Evolutionary conservation across 2,329 filamentous ascomycete genomes (phyloP), one percentile per base, ranked within the genome.

Genomic region (Pochonia chlamydosporia): DNA sequence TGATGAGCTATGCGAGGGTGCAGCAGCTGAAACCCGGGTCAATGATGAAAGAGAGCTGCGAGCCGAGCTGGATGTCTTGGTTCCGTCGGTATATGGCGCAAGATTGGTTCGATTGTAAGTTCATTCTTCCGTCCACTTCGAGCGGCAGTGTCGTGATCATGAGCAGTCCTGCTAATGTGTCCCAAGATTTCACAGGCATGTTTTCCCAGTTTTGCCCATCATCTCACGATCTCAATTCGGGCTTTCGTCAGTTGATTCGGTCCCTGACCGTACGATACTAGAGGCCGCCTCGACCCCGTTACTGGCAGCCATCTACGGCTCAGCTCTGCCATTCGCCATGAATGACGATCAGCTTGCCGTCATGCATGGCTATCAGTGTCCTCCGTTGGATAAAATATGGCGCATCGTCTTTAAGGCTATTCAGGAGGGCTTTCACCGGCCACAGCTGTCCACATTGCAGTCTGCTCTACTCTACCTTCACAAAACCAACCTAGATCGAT

Each of bases 301-400:
- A 5, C 46, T 54, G 5, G 52, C 49, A 3, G 47, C 49, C 21
- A 48, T 54, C 16, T 54, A 54, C 36, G 49, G 35, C 4, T 40
- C 49, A 6, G 49, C 52, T n/a, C 36, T 53, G 41, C 52, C 52
- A 3, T 53, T 46, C 31, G 42, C 49, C 11, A 26, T 47, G 30
- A 40, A 53, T 24, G 52, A 54, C 30, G 46, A 51, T 30, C 44
- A 45, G 2, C 37, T 54, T 10, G 44, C 44, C 25, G 35, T 47
- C 6, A 20, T 49, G 25, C 42, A 35, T 6, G 36, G 35, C 3
- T 52, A 49, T 20, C 41, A 52, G 13, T 18, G 20, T 1, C 49
- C 45, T 2, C 46, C 44, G 1, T 23, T 40, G 2, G 26, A 28
- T 4, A 43, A 44, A 23, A 35, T 54, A 3, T 49, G 49, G 52